Percentiles rank a stretch among this genome's conserved stretches.
phyloP scores from a whole-genome alignment of 768 basidiomycete genomes.

The Naganishia kalamii region DNA sequence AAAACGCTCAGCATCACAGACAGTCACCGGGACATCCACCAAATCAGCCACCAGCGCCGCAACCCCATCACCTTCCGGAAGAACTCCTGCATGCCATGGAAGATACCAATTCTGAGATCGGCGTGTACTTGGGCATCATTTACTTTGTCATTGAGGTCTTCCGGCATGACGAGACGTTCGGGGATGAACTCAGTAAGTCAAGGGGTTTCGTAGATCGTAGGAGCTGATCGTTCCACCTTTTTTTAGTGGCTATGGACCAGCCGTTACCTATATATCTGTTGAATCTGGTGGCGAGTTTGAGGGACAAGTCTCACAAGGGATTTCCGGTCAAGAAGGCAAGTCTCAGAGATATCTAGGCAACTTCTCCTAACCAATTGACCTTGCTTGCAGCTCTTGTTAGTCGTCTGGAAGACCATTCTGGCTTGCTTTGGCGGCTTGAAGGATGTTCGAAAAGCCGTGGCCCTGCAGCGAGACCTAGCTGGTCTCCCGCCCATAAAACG shows the following conservation, averaged over 20 bases:
- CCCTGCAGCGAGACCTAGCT: constrained; percentile 73
- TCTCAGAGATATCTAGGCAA: too few relatives aligned
- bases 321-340: constrained; percentile 94
- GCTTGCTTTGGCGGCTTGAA: constrained; percentile 88
- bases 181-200: constrained; percentile 85
- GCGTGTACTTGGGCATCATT: constrained; percentile 64
- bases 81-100: constrained; percentile 76
- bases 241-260: constrained; percentile 84
- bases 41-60: constrained; percentile 29
- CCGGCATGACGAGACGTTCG: constrained; percentile 88
- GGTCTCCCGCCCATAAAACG: constrained; percentile 60
- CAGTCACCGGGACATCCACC: constrained; percentile 65
- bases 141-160: constrained; percentile 93
- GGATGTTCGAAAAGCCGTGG: constrained; percentile 76
- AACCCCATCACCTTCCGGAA: not conserved
- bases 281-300: constrained; percentile 76
- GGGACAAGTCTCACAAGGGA: constrained; percentile 87
- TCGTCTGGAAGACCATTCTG: constrained; percentile 89
- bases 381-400: constrained; percentile 66
- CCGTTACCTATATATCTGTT: constrained; percentile 89
- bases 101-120: constrained; percentile 67
- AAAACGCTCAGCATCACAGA: not conserved
- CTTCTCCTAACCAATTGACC: not conserved
- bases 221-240: constrained; percentile 9
- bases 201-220: not conserved